Base-by-base conservation (phyloP, 139 green algal species). In the Edaphochlamys debaryana region DNA sequence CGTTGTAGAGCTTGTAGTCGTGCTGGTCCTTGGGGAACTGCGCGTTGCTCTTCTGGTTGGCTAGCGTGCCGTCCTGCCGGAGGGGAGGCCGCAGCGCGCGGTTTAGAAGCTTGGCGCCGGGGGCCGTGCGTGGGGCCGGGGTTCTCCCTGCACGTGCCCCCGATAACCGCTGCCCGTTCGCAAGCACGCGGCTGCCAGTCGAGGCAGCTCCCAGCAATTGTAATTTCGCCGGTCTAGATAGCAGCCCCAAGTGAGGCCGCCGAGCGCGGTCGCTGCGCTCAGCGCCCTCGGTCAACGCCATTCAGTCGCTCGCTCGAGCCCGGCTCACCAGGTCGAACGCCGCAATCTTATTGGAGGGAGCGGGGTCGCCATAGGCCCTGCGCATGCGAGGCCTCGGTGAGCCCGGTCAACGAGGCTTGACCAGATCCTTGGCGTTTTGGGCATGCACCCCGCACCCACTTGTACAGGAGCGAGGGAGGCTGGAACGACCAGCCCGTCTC, bases 31-130 rank as follows among this genome's bases (percentile, higher is more conserved):
- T 62, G 0, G 90, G 52, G 60, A 94, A 96, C 20, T 80, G 29
- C 0, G 40, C 36, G 2, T 75, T 79, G n/a, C 68, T 85, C 69
- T 95, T 95, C 29, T 52, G 87, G 23, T 84, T 84, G 13, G 95
- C 85, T 37, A 97, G 82, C 0, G 94, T 97, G 66, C 92, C 94
- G 71, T 97, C 94, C 91, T 94, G 82, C 22, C 36, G 4, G 8
- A 17, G 52, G 38, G 19, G 48, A 22, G 11, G 41, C 27, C 0
- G 27, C 15, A 29, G 67, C 29, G 20, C 11, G 11, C 27, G 38
- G 38, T 27, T 73, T 54, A 22, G 34, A 32, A n/a, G 37, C 30
- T 32, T 3, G 3, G 52, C 48, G 11, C 48, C 48, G 11, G 11
- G 15, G 15, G 11, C 48, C 48, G 48, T 54, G 48, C 48, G 11